phyloP scores from a whole-genome alignment of 2,329 filamentous ascomycete genomes.

The Huntiella decipiens region DNA sequence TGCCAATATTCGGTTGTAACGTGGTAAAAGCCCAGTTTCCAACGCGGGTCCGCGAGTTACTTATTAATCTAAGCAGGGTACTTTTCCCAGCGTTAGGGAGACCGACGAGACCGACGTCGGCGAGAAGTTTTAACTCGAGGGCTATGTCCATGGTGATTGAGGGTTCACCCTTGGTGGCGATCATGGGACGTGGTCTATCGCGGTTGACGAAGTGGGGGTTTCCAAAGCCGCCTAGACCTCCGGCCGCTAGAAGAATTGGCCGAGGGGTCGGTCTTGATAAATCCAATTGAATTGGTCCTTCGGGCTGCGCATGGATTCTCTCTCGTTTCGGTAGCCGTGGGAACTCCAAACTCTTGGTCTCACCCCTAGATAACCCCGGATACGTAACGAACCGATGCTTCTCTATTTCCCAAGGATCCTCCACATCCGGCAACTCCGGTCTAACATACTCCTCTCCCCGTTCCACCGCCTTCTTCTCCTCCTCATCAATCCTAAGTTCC shows the following conservation, averaged over 20 bases:
- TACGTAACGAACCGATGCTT: slow-evolving; percentile 73
- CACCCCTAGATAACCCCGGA: slow-evolving; percentile 53
- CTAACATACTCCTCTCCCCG: slow-evolving; percentile 11
- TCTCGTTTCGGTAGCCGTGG: slow-evolving; percentile 33
- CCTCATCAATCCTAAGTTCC: slow-evolving; percentile 20
- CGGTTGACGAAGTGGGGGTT: slow-evolving; percentile 84
- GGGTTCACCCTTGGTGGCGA: slow-evolving; percentile 69
- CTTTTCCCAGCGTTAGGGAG: slow-evolving; percentile 94
- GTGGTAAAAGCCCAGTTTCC: slow-evolving; percentile 97
- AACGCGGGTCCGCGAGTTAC: slow-evolving; percentile 71
- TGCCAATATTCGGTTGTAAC: slow-evolving; percentile 84
- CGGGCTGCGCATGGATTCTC: slow-evolving; percentile 45
- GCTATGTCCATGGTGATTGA: slow-evolving; percentile 64
- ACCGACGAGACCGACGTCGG: slow-evolving; percentile 85
- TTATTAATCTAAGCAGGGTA: slow-evolving; percentile 72
- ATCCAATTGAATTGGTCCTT: slow-evolving; percentile 53
- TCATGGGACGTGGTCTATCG: slow-evolving; percentile 57
- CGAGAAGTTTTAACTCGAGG: slow-evolving; percentile 83
- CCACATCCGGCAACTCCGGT: slow-evolving; percentile 4
- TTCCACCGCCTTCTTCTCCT: slow-evolving; percentile 8
- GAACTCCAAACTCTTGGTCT: slow-evolving; percentile 36
- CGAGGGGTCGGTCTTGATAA: slow-evolving; percentile 58
- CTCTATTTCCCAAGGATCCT: slow-evolving; percentile 23
- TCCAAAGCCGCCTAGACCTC: slow-evolving; percentile 74
- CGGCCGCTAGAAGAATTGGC: slow-evolving; percentile 71